Base-by-base conservation (phyloP, 495 filamentous ascomycete species). In the Neurospora sp. region DNA sequence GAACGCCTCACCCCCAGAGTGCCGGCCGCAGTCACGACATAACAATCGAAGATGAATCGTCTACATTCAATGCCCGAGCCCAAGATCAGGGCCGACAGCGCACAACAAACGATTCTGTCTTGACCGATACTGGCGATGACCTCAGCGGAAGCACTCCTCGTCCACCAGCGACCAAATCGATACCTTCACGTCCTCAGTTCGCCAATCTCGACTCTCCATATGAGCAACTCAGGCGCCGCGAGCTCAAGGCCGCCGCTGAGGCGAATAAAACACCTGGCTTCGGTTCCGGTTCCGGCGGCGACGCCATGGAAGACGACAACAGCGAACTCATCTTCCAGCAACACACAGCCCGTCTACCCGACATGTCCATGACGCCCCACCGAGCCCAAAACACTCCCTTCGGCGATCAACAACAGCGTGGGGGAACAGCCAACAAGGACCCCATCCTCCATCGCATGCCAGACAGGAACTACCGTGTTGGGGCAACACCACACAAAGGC, bases 401-500 rank as follows among this genome's bases (percentile, higher is more conserved):
- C 6, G 27, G 27, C 53, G 53, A 61, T 0, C 27, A 53, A 53
- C 46, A 59, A 27, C 53, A 65, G 6, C 11, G 80, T 79, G 53
- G 80, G 77, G 48, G 53, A 14, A 41, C 20, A 38, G 39, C 16
- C 18, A 77, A 84, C 73, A 84, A 83, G 31, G 93, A 97, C 78
- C 89, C 90, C 2, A 86, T 99, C 8, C 84, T 99, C 12, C 96
- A 99, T 79, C 91, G 91, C 72, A 85, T 98, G 42, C 88, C 93
- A 9, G 93, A 98, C 83, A 97, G 96, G 79, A 98, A 91, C 59
- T 99, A 96, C 81, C 92, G 96, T 39, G 83, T 99, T 1, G 92
- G 94, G 83, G 94, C 96, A 14, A 99, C 96, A 10, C 96, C 96
- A 0, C 89, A 93, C 69, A 92, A 84, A 71, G 74, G 73, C 22